A percentile compares a stretch with the other conserved stretches of the same genome.
These are phyloP conservation scores for Teratosphaeria epicoccoides DNA, from an alignment of 2,329 filamentous ascomycete species.

Conservation along the genomic window DNA sequence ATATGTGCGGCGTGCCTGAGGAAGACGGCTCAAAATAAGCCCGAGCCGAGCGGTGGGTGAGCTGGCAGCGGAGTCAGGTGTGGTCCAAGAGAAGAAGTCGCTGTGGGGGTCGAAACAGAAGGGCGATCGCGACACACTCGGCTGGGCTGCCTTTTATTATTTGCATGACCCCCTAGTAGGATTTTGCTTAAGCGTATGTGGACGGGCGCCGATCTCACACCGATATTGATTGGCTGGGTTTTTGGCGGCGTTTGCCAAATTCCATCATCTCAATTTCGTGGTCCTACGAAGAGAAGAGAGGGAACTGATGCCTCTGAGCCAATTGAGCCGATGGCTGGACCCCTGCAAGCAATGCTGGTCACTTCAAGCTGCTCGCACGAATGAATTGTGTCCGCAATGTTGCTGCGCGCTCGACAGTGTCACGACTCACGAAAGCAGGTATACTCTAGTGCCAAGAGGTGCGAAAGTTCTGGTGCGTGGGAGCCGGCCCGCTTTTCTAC, in stretches of 20 bases:
- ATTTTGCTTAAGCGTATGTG: too few relatives aligned
- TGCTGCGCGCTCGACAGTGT: too few relatives aligned
- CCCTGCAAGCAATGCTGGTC: too few relatives aligned
- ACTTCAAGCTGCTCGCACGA: too few relatives aligned
- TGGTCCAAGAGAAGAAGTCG: background rate
- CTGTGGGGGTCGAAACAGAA: background rate
- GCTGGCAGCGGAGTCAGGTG: background rate
- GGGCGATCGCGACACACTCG: background rate
- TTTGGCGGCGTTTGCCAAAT: background rate
- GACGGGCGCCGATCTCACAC: too few relatives aligned
- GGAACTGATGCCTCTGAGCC: too few relatives aligned
- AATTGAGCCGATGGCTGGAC: too few relatives aligned
- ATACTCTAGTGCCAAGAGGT: background rate
- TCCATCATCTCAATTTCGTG: background rate
- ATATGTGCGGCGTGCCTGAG: background rate
- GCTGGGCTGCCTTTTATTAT: background rate
- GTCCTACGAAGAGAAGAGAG: too few relatives aligned
- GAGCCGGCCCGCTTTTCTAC: background rate
- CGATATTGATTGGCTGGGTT: conserved; percentile 2
- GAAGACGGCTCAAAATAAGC: too few relatives aligned
- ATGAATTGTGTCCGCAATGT: too few relatives aligned
- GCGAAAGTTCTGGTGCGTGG: background rate
- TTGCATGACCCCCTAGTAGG: background rate
- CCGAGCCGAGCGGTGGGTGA: background rate
- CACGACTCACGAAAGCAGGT: too few relatives aligned